Evolutionary conservation across 140 eudicot genomes (phyloP).

Genomic region (Flaveria floridana): DNA sequence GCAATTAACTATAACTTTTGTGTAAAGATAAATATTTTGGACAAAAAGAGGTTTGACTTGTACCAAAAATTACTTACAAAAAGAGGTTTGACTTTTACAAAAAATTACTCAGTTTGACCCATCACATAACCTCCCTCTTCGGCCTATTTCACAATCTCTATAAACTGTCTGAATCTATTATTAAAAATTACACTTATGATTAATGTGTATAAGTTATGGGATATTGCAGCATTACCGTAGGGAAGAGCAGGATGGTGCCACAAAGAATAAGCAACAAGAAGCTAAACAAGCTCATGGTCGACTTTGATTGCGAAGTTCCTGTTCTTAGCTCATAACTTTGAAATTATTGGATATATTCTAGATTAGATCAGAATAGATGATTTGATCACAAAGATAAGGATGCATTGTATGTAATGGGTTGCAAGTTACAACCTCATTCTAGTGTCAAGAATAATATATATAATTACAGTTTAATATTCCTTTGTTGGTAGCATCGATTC

Average conservation of each 20-base stretch:
- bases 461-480: constrained; percentile 23
- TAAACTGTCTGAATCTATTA: background rate
- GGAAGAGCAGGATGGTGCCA: constrained; percentile 51
- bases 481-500: constrained; percentile 17
- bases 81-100: background rate
- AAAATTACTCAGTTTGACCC: background rate
- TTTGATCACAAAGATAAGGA: constrained; percentile 32
- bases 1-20: too few relatives aligned
- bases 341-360: constrained; percentile 29
- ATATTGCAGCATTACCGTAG: constrained; percentile 44
- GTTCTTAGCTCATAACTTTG: constrained; percentile 13
- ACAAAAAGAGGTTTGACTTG: background rate
- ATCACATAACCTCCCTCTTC: background rate
- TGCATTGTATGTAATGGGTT: constrained; percentile 36
- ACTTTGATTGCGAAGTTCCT: constrained; percentile 45
- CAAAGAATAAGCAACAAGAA: constrained; percentile 88
- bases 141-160: background rate
- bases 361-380: constrained; percentile 38
- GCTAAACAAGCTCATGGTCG: constrained; percentile 66
- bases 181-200: background rate
- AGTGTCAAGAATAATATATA: constrained; percentile 5
- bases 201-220: background rate
- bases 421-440: constrained; percentile 32
- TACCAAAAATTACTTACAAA: background rate
- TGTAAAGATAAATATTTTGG: background rate